These are phyloP conservation scores for Vitis hybrid DNA, from an alignment of 177 flowering plant genomes.

Conservation along the genomic window DNA sequence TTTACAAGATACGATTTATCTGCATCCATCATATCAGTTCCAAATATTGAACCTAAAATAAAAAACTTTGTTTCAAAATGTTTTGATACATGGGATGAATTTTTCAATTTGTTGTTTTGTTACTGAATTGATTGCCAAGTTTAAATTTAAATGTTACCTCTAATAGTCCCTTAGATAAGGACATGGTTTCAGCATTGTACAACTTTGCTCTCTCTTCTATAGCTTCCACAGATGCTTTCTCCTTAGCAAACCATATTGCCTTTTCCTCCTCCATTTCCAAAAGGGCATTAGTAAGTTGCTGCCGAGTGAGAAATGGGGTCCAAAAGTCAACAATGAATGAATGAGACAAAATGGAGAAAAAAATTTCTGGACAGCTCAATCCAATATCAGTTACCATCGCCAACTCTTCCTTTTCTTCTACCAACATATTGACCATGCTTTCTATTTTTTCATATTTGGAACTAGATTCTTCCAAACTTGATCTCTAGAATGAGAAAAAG, in stretches of 20 bases:
- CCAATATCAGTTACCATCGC: slow-evolving; percentile 56
- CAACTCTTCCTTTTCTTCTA: slow-evolving; percentile 78
- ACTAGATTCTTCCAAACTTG: slow-evolving; percentile 50
- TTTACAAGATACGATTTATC: too few relatives aligned
- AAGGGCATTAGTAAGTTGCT: slow-evolving; percentile 85
- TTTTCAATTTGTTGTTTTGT: too few relatives aligned
- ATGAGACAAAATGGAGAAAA: background rate
- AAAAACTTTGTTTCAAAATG: too few relatives aligned
- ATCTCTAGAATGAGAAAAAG: slow-evolving; percentile 35
- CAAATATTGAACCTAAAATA: too few relatives aligned
- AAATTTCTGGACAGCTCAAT: background rate
- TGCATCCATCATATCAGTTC: too few relatives aligned
- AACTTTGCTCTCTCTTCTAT: slow-evolving; percentile 50
- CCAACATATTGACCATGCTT: slow-evolving; percentile 38
- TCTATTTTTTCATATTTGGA: slow-evolving; percentile 36
- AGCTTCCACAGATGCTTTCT: slow-evolving; percentile 65
- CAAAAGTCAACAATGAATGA: slow-evolving; percentile 8
- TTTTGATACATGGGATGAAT: too few relatives aligned
- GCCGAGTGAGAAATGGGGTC: slow-evolving; percentile 18
- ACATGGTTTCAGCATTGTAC: slow-evolving; percentile 41
- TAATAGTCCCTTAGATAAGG: slow-evolving; percentile 43
- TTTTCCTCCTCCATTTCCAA: slow-evolving; percentile 83
- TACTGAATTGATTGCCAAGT: background rate
- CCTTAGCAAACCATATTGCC: slow-evolving; percentile 76
- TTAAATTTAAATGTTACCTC: slow-evolving; percentile 45